Evolutionary conservation across 1,139 yeast genomes (phyloP).

Genomic region (Yamadazyma conglobata): DNA sequence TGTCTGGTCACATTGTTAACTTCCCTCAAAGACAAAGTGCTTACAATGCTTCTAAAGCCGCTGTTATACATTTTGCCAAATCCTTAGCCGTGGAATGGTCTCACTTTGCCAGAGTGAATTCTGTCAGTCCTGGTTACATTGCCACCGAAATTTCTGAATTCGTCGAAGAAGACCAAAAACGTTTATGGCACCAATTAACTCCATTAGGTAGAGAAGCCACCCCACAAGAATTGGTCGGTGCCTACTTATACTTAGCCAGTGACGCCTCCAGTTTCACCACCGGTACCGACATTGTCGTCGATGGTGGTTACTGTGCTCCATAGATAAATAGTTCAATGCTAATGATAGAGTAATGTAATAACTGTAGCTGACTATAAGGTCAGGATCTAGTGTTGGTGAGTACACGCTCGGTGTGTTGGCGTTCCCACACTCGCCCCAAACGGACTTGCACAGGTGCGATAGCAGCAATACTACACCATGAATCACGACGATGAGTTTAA

Average conservation of each 20-base stretch:
- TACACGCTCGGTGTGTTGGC: no score
- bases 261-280: slow-evolving; percentile 81
- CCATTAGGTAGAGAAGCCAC: slow-evolving; percentile 81
- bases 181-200: slow-evolving; percentile 46
- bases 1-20: slow-evolving; percentile 82
- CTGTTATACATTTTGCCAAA: slow-evolving; percentile 73
- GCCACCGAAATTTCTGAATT: slow-evolving; percentile 51
- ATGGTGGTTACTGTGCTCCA: slow-evolving; percentile 72
- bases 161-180: slow-evolving; percentile 28
- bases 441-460: no score
- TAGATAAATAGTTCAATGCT: slow-evolving; percentile 15
- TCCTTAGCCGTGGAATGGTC: slow-evolving; percentile 89
- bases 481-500: slow-evolving; percentile 33
- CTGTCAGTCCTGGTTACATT: slow-evolving; percentile 81
- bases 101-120: slow-evolving; percentile 68
- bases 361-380: no score
- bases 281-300: slow-evolving; percentile 79
- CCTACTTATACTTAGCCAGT: slow-evolving; percentile 74
- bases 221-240: slow-evolving; percentile 79
- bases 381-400: no score
- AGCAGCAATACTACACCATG: no score
- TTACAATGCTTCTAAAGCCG: slow-evolving; percentile 84
- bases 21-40: slow-evolving; percentile 84
- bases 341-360: no score
- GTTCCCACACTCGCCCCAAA: no score